These are phyloP conservation scores for Amanita brunnescens DNA, from an alignment of 768 basidiomycete genomes.

Conservation along the genomic window DNA sequence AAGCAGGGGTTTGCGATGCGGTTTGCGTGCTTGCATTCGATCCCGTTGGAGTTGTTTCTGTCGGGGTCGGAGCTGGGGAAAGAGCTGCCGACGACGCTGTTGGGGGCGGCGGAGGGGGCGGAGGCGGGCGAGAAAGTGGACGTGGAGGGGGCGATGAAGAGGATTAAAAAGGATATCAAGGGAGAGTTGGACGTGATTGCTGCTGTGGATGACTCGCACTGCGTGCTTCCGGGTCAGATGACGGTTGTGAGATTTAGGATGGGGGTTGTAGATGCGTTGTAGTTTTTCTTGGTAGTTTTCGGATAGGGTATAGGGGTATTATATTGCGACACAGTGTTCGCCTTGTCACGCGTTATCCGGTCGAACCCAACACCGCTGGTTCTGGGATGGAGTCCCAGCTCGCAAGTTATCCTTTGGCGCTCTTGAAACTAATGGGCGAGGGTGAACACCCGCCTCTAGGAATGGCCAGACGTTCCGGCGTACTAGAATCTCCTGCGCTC, in stretches of 20 bases:
- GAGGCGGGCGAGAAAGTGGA: slow-evolving; percentile 5
- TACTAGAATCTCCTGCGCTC: not conserved
- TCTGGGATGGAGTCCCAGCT: not conserved
- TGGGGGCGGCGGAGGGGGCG: not conserved
- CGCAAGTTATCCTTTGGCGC: not conserved
- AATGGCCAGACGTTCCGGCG: not conserved
- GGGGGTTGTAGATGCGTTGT: too few relatives aligned
- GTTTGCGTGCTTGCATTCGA: not conserved
- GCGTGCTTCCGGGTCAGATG: not conserved
- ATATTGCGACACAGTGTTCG: not conserved
- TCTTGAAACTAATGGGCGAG: slow-evolving; percentile 1
- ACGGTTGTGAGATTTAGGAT: not conserved
- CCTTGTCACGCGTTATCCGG: not conserved
- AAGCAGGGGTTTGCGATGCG: not conserved
- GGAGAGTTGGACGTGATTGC: not conserved
- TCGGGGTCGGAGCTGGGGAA: too few relatives aligned
- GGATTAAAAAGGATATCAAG: slow-evolving; percentile 30
- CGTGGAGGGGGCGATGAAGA: slow-evolving; percentile 14
- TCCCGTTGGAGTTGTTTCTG: not conserved
- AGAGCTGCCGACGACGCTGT: too few relatives aligned
- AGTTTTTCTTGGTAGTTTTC: too few relatives aligned
- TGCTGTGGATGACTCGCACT: not conserved
- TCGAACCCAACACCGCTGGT: not conserved
- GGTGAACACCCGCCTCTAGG: not conserved
- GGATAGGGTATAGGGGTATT: too few relatives aligned